A percentile compares a stretch with the other conserved stretches of the same genome.
Conservation (phyloP, 768 basidiomycete genomes). For the Phlegmacium glaucopus region DNA sequence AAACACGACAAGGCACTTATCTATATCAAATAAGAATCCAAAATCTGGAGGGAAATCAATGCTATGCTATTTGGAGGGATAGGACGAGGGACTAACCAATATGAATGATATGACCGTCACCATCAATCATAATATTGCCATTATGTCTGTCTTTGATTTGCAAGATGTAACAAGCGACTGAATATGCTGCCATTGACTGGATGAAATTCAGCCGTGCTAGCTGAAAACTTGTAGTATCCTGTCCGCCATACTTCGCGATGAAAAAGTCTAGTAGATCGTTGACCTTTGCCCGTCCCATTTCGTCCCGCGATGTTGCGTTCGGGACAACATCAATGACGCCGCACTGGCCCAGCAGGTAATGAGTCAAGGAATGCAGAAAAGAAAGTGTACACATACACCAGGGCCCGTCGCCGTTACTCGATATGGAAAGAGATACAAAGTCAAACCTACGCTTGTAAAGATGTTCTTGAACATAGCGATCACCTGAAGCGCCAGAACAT, state of each 20-base stretch:
- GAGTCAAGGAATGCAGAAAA: background rate
- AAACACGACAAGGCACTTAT: slow-evolving; percentile 52
- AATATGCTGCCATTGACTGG: slow-evolving; percentile 99
- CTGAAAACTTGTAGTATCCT: slow-evolving; percentile 89
- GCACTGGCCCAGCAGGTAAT: slow-evolving; percentile 48
- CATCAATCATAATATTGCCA: slow-evolving; percentile 99
- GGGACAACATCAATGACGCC: slow-evolving; percentile 99
- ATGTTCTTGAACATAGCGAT: slow-evolving; percentile 99
- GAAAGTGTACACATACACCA: slow-evolving; percentile 57
- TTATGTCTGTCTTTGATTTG: slow-evolving; percentile 99
- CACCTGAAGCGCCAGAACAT: slow-evolving; percentile 93
- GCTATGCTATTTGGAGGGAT: slow-evolving; percentile 1
- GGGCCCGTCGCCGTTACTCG: slow-evolving; percentile 96
- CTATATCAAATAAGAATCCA: slow-evolving; percentile 97
- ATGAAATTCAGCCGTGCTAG: slow-evolving; percentile 93
- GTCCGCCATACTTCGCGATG: slow-evolving; percentile 86
- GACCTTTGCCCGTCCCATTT: slow-evolving; percentile 98
- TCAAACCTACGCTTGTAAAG: slow-evolving; percentile 84
- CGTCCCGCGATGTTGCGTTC: slow-evolving; percentile 95
- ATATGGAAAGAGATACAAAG: slow-evolving; percentile 92
- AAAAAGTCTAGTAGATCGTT: slow-evolving; percentile 96
- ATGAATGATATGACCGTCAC: slow-evolving; percentile 94
- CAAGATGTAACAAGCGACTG: slow-evolving; percentile 94
- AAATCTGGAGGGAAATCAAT: slow-evolving; percentile 57
- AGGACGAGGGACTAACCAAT: slow-evolving; percentile 56